Evolutionary conservation across 352 stramenopile genomes (phyloP).

Genomic region (Phytophthora constricta): DNA sequence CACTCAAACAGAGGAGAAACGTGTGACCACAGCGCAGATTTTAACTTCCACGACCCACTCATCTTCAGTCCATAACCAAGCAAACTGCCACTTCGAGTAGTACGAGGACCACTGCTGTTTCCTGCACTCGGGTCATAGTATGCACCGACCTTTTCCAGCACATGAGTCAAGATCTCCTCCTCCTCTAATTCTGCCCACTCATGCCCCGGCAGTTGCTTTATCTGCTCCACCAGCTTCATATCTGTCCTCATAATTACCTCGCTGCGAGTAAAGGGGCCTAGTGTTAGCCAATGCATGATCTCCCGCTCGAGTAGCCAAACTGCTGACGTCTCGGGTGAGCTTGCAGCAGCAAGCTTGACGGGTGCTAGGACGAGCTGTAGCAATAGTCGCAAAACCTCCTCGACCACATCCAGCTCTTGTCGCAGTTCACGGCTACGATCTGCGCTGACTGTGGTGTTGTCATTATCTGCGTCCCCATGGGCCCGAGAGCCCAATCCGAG

Average conservation of each 20-base stretch:
- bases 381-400: slow-evolving; percentile 69
- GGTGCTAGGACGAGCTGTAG: slow-evolving; percentile 68
- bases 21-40: slow-evolving; percentile 55
- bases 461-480: neutral
- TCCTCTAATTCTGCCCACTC: slow-evolving; percentile 71
- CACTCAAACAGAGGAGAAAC: slow-evolving; percentile 79
- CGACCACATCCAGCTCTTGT: slow-evolving; percentile 60
- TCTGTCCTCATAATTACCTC: slow-evolving; percentile 71
- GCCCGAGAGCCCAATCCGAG: slow-evolving; percentile 19
- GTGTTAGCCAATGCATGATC: slow-evolving; percentile 78
- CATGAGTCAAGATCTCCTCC: slow-evolving; percentile 77
- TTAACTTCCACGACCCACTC: slow-evolving; percentile 71
- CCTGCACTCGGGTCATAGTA: slow-evolving; percentile 55
- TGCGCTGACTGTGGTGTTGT: slow-evolving; percentile 12
- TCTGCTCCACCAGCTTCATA: slow-evolving; percentile 77
- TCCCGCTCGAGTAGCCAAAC: slow-evolving; percentile 71
- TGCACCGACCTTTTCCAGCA: slow-evolving; percentile 64
- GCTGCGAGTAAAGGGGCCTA: slow-evolving; percentile 72
- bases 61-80: slow-evolving; percentile 72
- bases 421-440: slow-evolving; percentile 34
- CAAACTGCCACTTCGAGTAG: slow-evolving; percentile 34
- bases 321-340: slow-evolving; percentile 34
- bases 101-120: slow-evolving; percentile 23
- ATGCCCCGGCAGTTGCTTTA: slow-evolving; percentile 63
- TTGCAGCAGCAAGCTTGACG: slow-evolving; percentile 49